Evolutionary conservation across 148 eudicot genomes (phyloP), one percentile per base, ranked within the genome.

Genomic region (Chenopodium quinoa): DNA sequence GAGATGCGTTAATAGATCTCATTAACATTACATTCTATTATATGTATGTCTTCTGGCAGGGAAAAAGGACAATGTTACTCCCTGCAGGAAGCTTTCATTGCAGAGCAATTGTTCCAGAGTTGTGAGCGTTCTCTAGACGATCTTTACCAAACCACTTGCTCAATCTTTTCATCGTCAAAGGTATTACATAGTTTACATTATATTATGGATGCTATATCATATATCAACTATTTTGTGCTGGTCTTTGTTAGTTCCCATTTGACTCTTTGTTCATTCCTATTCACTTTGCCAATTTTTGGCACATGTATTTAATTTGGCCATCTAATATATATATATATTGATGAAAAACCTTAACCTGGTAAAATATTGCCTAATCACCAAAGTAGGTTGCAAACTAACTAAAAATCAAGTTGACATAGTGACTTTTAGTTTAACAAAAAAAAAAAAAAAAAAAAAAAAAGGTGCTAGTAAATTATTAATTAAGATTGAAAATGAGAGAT

Each of bases 21-120:
- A 65, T 62, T 2, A 48, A 9, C 46, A 11, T 79, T 40, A 56
- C 23, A 52, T 56, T 80, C 80, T 69, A 25, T 67, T 37, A n/a
- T 74, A 65, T 69, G 71, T 75, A 73, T 78, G 16, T 78, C 79
- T 77, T 75, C 54, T 86, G 34, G 84, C 75, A 96, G 99, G 94
- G 91, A 70, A 75, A 83, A 83, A 79, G 87, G 84, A 71, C 82
- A 85, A 79, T 86, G 83, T 84, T 96, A 91, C 81, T 80, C 93
- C 66, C 84, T 96, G 92, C 98, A 89, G 79, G 95, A 96, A 87
- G 85, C 87, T 44, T 87, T 84, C 79, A 82, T 93, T 85, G 95
- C 90, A n/a, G 95, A 96, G 60, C 92, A 90, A 83, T 87, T 96
- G 86, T 93, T 96, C 86, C 99, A 91, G 86, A 90, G 84, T 84